Base-by-base conservation (phyloP, 176 grass and related monocot genomes). In the Triticum turgidum region DNA sequence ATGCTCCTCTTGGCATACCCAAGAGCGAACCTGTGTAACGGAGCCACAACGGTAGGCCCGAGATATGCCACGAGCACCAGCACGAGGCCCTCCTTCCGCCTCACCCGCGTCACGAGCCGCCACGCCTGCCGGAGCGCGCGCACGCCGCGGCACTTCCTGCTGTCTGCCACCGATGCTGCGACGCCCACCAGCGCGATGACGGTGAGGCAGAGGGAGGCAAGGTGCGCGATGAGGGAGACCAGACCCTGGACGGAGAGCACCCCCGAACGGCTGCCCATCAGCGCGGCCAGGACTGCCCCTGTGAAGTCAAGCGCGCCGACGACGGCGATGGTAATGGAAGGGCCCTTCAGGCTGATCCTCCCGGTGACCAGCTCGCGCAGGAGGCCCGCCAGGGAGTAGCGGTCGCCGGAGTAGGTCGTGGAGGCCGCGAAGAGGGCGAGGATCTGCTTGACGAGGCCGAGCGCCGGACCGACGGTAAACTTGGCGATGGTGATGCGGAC, bases 341-440 rank as follows among this genome's bases (percentile, higher is more conserved):
- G 65, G 44, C 84, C 76, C 15, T 3, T 58, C 39, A 52, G 27
- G 20, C 54, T 7, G 54, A 29, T 41, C 37, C 25, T 56, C 35
- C 76, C 17, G 3, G 17, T 72, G 44, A 85, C 78, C 74, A 69
- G 62, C 44, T 77, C 68, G 29, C 29, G 7, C 3, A 82, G 4
- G 44, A 88, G 71, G 15, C 68, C 62, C 0, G 21, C 5, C 3
- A 76, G 70, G 0, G 80, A 66, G 61, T 71, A 73, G 44, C 76
- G 70, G 29, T 88, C 70, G 22, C 86, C 86, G 1, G 86, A 65
- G 79, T 65, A 88, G 54, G 86, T 88, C 13, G 42, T 64, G 79
- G 86, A 66, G 12, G 71, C 59, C 4, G 79, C 86, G 79, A 76
- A 82, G 61, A 69, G 51, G 42, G 59, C 21, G 3, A 87, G 2